These are phyloP conservation scores for Petunia hybrid DNA, from an alignment of 305 asterid genomes.

Conservation along the genomic window DNA sequence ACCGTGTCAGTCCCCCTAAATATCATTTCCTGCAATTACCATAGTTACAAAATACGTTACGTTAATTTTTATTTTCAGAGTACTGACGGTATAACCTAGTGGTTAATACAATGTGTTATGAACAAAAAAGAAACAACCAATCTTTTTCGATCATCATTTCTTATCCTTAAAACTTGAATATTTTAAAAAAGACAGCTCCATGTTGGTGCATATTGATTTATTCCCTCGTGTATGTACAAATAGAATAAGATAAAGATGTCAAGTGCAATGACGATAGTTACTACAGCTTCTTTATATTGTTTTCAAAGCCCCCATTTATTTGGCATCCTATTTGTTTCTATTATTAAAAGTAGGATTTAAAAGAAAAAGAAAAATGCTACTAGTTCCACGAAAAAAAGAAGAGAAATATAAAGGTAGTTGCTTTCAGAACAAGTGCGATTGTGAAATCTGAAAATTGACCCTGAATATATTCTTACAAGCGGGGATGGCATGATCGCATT, in stretches of 20 bases:
- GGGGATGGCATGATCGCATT: slow-evolving; percentile 1
- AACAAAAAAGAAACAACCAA: no score
- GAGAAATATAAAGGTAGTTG: slow-evolving; percentile 4
- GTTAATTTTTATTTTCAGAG: background rate
- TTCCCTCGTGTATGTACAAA: background rate
- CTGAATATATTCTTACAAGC: slow-evolving; percentile 13
- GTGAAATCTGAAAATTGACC: slow-evolving; percentile 14
- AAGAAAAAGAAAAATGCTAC: slow-evolving; percentile 24
- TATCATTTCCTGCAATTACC: slow-evolving; percentile 74
- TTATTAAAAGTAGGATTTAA: slow-evolving; percentile 1
- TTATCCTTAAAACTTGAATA: background rate
- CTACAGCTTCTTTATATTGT: background rate
- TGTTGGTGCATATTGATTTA: background rate
- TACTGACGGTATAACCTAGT: no score
- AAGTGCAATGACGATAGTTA: slow-evolving; percentile 11
- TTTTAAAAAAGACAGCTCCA: background rate
- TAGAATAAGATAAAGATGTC: background rate
- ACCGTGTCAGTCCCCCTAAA: slow-evolving; percentile 92
- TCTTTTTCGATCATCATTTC: background rate
- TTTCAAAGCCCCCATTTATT: slow-evolving; percentile 2
- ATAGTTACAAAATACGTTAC: background rate
- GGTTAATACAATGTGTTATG: no score
- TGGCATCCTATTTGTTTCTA: slow-evolving; percentile 3
- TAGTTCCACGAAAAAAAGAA: slow-evolving; percentile 29
- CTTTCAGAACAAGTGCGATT: slow-evolving; percentile 21